Evolutionary conservation across 257 asterid genomes (phyloP).

Genomic region (Solanum pinnatisectum): DNA sequence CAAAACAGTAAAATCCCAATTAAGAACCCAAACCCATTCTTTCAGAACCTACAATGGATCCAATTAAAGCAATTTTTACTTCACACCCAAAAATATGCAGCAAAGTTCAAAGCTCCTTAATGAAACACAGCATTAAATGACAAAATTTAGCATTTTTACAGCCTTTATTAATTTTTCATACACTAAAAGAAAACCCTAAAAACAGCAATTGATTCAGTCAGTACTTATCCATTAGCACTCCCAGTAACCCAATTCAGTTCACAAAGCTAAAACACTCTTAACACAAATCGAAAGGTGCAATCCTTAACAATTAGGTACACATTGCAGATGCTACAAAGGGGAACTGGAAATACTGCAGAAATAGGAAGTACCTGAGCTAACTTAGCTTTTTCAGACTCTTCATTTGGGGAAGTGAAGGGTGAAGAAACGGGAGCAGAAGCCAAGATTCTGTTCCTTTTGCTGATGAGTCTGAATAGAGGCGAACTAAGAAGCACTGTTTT

Average conservation of each 20-base stretch:
- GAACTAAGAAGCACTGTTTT: slow-evolving; percentile 22
- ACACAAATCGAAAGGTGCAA: background rate
- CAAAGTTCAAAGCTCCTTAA: background rate
- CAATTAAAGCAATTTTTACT: background rate
- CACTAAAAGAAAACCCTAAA: background rate
- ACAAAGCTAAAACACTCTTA: background rate
- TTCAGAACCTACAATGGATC: background rate
- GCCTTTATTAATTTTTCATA: background rate
- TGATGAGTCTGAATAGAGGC: slow-evolving; percentile 20
- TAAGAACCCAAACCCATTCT: background rate
- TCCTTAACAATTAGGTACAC: background rate
- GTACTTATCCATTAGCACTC: background rate
- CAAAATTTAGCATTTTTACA: background rate
- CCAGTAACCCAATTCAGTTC: background rate
- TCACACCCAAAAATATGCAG: background rate
- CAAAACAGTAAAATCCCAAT: background rate
- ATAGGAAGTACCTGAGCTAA: slow-evolving; percentile 68
- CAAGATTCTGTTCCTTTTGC: slow-evolving; percentile 12
- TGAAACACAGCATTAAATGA: background rate
- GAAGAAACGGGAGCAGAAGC: slow-evolving; percentile 39
- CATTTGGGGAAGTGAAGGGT: slow-evolving; percentile 37
- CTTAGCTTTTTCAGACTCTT: slow-evolving; percentile 69
- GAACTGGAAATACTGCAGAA: background rate
- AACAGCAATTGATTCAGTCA: background rate
- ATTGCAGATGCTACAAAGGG: background rate